phyloP scores from a whole-genome alignment of 2,329 filamentous ascomycete genomes.

The Ceratocystis variospora region DNA sequence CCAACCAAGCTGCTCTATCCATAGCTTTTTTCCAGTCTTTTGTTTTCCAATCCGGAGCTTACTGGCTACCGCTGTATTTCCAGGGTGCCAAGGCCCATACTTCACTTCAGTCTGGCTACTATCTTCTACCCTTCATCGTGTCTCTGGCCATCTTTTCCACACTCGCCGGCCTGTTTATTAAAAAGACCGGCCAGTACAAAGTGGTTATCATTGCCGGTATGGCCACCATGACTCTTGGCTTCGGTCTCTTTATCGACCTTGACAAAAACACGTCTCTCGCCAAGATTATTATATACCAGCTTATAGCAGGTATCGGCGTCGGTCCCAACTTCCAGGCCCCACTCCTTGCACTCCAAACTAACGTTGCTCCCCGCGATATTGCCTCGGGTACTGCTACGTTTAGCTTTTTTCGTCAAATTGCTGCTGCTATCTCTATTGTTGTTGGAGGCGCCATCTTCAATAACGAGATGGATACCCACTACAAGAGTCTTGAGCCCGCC shows the following conservation, averaged over 20 bases:
- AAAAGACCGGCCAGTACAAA: constrained; percentile 53
- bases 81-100: constrained; percentile 57
- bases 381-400: constrained; percentile 56
- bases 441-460: constrained; percentile 69
- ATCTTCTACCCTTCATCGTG: constrained; percentile 56
- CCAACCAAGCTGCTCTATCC: constrained; percentile 51
- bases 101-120: constrained; percentile 60
- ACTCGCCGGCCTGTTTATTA: constrained; percentile 41
- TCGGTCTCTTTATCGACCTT: constrained; percentile 50
- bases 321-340: constrained; percentile 58
- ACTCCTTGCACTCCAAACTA: constrained; percentile 53
- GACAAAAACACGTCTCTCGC: constrained; percentile 40
- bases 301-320: constrained; percentile 49
- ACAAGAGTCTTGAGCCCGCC: constrained; percentile 32
- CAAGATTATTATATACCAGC: constrained; percentile 47
- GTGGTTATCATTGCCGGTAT: constrained; percentile 46
- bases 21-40: constrained; percentile 61
- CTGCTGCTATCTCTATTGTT: constrained; percentile 54
- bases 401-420: constrained; percentile 53
- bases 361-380: constrained; percentile 47
- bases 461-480: constrained; percentile 52
- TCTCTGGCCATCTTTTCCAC: constrained; percentile 51
- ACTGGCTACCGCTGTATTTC: constrained; percentile 77
- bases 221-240: constrained; percentile 47
- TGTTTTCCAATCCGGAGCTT: constrained; percentile 63